Conservation (phyloP, 75 land plant genomes). For the Azolla pinnata region DNA sequence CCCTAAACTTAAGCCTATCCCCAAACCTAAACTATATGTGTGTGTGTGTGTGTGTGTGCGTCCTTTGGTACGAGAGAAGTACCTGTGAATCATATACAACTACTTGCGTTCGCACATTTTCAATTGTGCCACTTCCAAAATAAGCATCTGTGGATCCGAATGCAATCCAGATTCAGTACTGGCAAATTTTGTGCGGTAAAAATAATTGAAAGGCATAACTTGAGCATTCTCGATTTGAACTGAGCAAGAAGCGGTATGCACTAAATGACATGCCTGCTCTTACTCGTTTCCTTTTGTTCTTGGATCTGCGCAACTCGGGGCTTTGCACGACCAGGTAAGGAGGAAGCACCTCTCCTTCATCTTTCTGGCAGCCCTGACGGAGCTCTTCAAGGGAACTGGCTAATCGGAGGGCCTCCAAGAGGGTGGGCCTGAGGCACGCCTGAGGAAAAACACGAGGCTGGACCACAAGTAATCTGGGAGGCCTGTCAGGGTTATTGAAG, state of each 20-base stretch:
- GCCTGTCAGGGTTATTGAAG: not conserved
- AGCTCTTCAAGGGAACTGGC: conserved; percentile 22
- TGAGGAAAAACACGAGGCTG: conserved; percentile 30
- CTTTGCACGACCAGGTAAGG: conserved; percentile 25
- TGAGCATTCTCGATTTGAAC: too few species aligned
- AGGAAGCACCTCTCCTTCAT: conserved; percentile 1
- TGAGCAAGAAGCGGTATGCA: too few species aligned
- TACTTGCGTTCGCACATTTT: conserved; percentile 28
- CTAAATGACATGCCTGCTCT: conserved; percentile 12
- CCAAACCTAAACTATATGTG: not conserved
- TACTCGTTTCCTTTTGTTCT: conserved; percentile 9
- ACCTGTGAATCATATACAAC: conserved; percentile 13
- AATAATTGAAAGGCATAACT: too few species aligned
- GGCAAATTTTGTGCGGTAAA: too few species aligned
- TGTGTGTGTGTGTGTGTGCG: conserved; percentile 1
- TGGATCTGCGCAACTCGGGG: conserved; percentile 6
- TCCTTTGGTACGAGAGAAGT: not conserved
- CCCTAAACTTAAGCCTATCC: not conserved
- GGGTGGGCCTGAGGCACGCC: conserved; percentile 18
- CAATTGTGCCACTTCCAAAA: conserved; percentile 38
- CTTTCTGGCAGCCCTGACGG: not conserved
- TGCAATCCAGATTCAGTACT: too few species aligned
- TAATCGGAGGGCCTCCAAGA: conserved; percentile 28
- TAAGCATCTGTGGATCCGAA: conserved; percentile 14
- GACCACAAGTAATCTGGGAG: conserved; percentile 32